Percentiles rank a stretch among this genome's conserved stretches.
phyloP scores from a whole-genome alignment of 106 monocot species.

The Chionographis japonica region DNA sequence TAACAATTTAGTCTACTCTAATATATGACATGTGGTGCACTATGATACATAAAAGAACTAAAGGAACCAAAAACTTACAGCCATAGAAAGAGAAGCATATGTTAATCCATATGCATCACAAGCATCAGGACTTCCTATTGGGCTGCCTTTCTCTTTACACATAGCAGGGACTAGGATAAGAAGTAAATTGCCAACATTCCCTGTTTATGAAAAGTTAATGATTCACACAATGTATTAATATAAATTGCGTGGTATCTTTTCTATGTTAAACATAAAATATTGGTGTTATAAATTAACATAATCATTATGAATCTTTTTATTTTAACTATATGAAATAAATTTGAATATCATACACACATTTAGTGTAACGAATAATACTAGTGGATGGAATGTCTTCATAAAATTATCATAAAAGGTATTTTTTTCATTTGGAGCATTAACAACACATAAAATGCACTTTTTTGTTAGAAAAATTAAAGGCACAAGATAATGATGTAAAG shows the following conservation, averaged over 20 bases:
- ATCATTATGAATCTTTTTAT: too few species aligned
- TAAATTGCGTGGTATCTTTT: neutral
- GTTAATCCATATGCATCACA: constrained; percentile 55
- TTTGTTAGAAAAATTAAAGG: too few species aligned
- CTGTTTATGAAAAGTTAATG: constrained; percentile 16
- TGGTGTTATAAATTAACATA: neutral
- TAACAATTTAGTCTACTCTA: too few species aligned
- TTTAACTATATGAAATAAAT: too few species aligned
- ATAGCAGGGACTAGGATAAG: constrained; percentile 67
- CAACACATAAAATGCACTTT: too few species aligned
- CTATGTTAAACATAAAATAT: neutral
- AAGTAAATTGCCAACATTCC: constrained; percentile 69
- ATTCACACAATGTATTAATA: neutral
- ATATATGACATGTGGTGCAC: too few species aligned
- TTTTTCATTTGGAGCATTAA: too few species aligned
- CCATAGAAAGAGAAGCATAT: constrained; percentile 80
- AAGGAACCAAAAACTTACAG: constrained; percentile 36
- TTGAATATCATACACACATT: too few species aligned
- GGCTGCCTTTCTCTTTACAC: constrained; percentile 76
- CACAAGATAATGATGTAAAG: too few species aligned
- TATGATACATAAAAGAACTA: neutral
- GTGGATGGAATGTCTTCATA: too few species aligned
- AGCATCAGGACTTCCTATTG: constrained; percentile 49
- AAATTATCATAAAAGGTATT: too few species aligned
- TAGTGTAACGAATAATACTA: too few species aligned